Conservation (phyloP, 208 protist genomes). For the Acanthamoeba culbertsoni region DNA sequence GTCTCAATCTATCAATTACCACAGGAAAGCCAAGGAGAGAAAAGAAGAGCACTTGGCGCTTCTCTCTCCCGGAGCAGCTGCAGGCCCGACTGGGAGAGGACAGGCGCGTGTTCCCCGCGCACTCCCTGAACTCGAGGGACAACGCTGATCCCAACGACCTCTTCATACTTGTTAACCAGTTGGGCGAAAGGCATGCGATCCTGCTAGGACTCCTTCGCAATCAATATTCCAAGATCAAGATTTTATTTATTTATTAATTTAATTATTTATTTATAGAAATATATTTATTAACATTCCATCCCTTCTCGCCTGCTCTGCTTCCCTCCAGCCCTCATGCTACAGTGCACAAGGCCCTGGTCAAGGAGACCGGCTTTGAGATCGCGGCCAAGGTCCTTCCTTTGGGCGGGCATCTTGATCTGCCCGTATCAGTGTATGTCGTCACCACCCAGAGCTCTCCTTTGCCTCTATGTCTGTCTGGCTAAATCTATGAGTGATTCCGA, state of each 20-base stretch:
- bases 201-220: no score
- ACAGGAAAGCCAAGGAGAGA: not conserved
- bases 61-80: constrained; percentile 32
- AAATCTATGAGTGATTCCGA: not conserved
- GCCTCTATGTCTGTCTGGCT: not conserved
- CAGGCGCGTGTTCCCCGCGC: constrained; percentile 11
- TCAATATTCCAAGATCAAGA: no score
- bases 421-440: not conserved
- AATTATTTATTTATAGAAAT: not conserved
- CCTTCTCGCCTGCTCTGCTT: not conserved
- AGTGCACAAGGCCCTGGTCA: not conserved
- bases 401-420: not conserved
- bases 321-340: not conserved
- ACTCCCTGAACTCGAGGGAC: not conserved
- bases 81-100: constrained; percentile 8
- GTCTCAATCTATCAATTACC: not conserved
- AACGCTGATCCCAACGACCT: constrained; percentile 27
- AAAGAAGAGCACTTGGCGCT: constrained; percentile 22
- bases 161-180: not conserved
- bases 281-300: not conserved
- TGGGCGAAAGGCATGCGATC: constrained; percentile 2
- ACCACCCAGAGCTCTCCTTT: not conserved
- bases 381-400: not conserved
- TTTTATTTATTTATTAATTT: no score
- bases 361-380: constrained; percentile 24